phyloP scores from a whole-genome alignment of 2,329 filamentous ascomycete genomes.

The Pseudocercospora crystallina region DNA sequence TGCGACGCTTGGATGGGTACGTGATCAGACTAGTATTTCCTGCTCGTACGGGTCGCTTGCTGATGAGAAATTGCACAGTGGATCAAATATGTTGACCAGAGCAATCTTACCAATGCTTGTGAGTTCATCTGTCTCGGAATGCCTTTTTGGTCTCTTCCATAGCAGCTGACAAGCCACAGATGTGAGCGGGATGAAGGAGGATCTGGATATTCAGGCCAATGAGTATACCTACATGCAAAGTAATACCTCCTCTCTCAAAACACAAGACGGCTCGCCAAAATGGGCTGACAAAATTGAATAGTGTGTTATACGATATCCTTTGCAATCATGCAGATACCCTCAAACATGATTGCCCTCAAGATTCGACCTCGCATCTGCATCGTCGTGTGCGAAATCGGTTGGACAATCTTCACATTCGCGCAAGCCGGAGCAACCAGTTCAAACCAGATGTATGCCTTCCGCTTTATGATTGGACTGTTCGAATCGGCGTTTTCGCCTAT shows the following conservation, averaged over 20 bases:
- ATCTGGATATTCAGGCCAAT: slow-evolving; percentile 38
- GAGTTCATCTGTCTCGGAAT: too few relatives aligned
- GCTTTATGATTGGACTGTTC: slow-evolving; percentile 14
- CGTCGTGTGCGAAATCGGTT: slow-evolving; percentile 8
- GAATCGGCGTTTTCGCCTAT: slow-evolving; percentile 21
- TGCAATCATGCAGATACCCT: slow-evolving; percentile 17
- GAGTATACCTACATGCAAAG: slow-evolving; percentile 29
- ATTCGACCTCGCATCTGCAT: slow-evolving; percentile 14
- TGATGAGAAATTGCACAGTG: background rate
- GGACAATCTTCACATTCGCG: slow-evolving; percentile 19
- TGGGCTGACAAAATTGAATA: background rate
- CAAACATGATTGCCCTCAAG: slow-evolving; percentile 14
- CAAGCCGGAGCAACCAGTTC: slow-evolving; percentile 15
- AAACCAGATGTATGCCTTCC: slow-evolving; percentile 17
- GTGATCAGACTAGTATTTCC: background rate
- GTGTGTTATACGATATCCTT: slow-evolving; percentile 20
- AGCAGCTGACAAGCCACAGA: slow-evolving; percentile 1
- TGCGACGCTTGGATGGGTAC: slow-evolving; percentile 9
- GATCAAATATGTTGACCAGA: slow-evolving; percentile 16
- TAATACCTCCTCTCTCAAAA: background rate
- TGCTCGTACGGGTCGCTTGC: background rate
- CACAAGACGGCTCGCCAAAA: too few relatives aligned
- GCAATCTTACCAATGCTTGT: slow-evolving; percentile 14
- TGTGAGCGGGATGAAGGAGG: slow-evolving; percentile 44
- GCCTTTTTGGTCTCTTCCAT: background rate